A percentile compares a stretch with the other conserved stretches of the same genome.
Evolutionary conservation across 352 stramenopile species (phyloP).

Genomic region (Thalassiosira hispida): DNA sequence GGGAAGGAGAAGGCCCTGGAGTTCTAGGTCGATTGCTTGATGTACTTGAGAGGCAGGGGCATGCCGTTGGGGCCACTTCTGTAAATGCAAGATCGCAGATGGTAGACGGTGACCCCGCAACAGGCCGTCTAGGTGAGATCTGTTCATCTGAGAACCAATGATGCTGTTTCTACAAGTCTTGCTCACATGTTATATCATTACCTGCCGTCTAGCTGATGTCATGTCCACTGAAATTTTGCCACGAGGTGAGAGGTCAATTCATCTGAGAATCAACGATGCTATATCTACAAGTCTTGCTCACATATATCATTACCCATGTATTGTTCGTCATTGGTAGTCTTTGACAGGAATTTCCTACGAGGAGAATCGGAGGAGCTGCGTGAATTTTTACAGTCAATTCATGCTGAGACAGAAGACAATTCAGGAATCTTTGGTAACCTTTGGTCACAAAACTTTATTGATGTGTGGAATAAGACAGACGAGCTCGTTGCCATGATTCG

Average conservation of each 20-base stretch:
- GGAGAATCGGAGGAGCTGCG: conserved; percentile 49
- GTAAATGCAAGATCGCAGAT: conserved; percentile 48
- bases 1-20: conserved; percentile 55
- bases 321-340: conserved; percentile 45
- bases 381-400: conserved; percentile 46
- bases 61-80: conserved; percentile 50
- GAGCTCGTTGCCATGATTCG: conserved; percentile 42
- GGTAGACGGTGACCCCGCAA: conserved; percentile 55
- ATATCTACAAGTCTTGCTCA: no score
- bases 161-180: no score
- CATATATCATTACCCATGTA: conserved; percentile 52
- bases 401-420: conserved; percentile 51
- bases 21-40: conserved; percentile 68
- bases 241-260: conserved; percentile 41
- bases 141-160: no score
- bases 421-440: conserved; percentile 60
- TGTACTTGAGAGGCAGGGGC: conserved; percentile 53
- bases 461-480: conserved; percentile 70
- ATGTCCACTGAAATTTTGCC: conserved; percentile 56
- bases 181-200: no score
- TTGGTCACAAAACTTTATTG: conserved; percentile 61
- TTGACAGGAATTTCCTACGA: conserved; percentile 57
- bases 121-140: no score
- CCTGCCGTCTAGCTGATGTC: no score
- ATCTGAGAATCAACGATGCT: no score